A percentile compares a stretch with the other conserved stretches of the same genome.
phyloP scores from a whole-genome alignment of 1,139 yeast species.

The Scheffersomyces insectosa region DNA sequence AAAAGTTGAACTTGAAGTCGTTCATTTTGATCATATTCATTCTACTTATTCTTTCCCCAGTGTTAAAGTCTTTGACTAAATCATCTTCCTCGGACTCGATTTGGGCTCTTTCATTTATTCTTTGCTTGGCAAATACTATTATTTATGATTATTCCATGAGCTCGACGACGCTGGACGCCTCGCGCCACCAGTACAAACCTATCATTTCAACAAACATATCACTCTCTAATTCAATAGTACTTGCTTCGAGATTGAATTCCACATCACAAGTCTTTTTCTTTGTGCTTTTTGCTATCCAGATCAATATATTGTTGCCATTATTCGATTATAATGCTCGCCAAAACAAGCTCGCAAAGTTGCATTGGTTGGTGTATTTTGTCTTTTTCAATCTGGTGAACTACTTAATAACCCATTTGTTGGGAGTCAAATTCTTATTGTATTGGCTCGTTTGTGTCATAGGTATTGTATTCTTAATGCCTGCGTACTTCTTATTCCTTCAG shows the following conservation, averaged over 20 bases:
- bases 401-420: constrained; percentile 34
- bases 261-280: constrained; percentile 82
- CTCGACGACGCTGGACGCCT: constrained; percentile 6
- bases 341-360: constrained; percentile 25
- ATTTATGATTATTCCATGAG: constrained; percentile 66
- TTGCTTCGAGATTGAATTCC: constrained; percentile 79
- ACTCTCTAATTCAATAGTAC: constrained; percentile 81
- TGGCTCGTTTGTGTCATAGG: constrained; percentile 53
- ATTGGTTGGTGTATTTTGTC: constrained; percentile 32
- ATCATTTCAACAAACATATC: constrained; percentile 82
- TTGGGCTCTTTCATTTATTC: constrained; percentile 87
- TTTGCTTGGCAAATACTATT: constrained; percentile 65
- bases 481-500: constrained; percentile 69
- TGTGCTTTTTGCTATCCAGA: constrained; percentile 68
- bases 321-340: constrained; percentile 62
- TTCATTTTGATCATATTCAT: constrained; percentile 68
- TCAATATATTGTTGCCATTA: constrained; percentile 71
- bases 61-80: constrained; percentile 80
- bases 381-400: constrained; percentile 22
- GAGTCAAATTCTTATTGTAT: constrained; percentile 37
- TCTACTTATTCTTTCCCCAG: constrained; percentile 80
- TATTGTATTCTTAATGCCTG: constrained; percentile 63
- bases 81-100: constrained; percentile 93
- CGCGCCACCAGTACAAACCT: constrained; percentile 43
- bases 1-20: constrained; percentile 49